phyloP scores from a whole-genome alignment of 257 asterid genomes.

The Dorcoceras hygrometricum region DNA sequence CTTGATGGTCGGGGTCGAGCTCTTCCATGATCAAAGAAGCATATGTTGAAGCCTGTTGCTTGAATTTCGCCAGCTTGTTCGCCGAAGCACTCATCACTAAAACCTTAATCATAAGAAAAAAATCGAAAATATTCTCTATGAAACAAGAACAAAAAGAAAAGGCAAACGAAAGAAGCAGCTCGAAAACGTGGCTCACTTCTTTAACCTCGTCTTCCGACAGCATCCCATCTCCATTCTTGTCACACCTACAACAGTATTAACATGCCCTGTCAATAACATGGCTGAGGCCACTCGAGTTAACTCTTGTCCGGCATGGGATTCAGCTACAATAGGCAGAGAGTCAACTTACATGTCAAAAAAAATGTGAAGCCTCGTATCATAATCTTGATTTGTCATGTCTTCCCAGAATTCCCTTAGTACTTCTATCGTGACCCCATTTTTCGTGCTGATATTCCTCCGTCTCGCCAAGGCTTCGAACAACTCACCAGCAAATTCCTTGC shows the following conservation, averaged over 20 bases:
- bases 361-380: slow-evolving; percentile 76
- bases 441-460: slow-evolving; percentile 47
- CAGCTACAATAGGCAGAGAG: slow-evolving; percentile 5
- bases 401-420: slow-evolving; percentile 68
- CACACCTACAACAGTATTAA: slow-evolving; percentile 65
- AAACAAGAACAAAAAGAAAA: slow-evolving; percentile 7
- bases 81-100: slow-evolving; percentile 92
- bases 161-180: neutral
- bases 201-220: slow-evolving; percentile 88
- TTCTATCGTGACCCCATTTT: slow-evolving; percentile 47
- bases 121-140: neutral
- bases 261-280: neutral
- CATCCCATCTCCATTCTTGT: slow-evolving; percentile 93
- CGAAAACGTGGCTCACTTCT: slow-evolving; percentile 51
- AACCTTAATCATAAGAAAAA: slow-evolving; percentile 54
- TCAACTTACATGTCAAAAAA: slow-evolving; percentile 85
- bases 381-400: slow-evolving; percentile 66
- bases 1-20: slow-evolving; percentile 83
- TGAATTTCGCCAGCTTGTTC: slow-evolving; percentile 73
- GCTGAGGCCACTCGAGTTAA: too few species aligned
- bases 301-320: neutral
- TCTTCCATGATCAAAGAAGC: slow-evolving; percentile 94
- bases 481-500: slow-evolving; percentile 80
- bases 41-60: slow-evolving; percentile 60
- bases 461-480: slow-evolving; percentile 79